A percentile compares a stretch with the other conserved stretches of the same genome.
phyloP scores from a whole-genome alignment of 1,284 basidiomycete species.

The Marasmius sp. region DNA sequence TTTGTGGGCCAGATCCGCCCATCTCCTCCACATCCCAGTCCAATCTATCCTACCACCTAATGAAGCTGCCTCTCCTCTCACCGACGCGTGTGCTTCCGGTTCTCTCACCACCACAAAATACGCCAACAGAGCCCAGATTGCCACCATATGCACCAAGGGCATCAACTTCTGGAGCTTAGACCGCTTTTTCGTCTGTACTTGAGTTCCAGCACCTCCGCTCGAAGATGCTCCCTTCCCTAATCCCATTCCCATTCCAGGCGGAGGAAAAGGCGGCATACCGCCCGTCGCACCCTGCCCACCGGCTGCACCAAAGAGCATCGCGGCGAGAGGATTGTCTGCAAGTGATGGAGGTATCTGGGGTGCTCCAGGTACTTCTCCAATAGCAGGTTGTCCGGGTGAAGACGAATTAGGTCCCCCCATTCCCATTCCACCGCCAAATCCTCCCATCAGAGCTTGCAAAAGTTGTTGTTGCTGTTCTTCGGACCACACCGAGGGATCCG shows the following conservation, averaged over 20 bases:
- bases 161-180: conserved; percentile 59
- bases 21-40: conserved; percentile 48
- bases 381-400: neutral
- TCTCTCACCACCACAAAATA: conserved; percentile 70
- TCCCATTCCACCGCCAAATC: conserved; percentile 5
- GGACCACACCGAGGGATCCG: conserved; percentile 60
- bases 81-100: conserved; percentile 39
- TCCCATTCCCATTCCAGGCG: conserved; percentile 11
- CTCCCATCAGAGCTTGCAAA: conserved; percentile 59
- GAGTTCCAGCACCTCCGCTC: neutral
- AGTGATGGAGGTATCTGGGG: conserved; percentile 3
- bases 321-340: conserved; percentile 16
- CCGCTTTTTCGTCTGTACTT: neutral
- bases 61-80: conserved; percentile 13
- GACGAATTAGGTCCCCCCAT: neutral
- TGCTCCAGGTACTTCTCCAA: conserved; percentile 6
- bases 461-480: conserved; percentile 66
- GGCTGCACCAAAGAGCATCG: conserved; percentile 13
- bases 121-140: conserved; percentile 61
- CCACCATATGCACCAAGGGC: conserved; percentile 62
- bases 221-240: conserved; percentile 7
- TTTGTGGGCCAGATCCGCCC: conserved; percentile 49
- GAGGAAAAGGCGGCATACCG: conserved; percentile 16
- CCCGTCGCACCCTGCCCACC: conserved; percentile 12
- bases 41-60: conserved; percentile 6